A percentile compares a stretch with the other conserved stretches of the same genome.
phyloP scores from a whole-genome alignment of 2,329 filamentous ascomycete species.

The Penicillium sp. region DNA sequence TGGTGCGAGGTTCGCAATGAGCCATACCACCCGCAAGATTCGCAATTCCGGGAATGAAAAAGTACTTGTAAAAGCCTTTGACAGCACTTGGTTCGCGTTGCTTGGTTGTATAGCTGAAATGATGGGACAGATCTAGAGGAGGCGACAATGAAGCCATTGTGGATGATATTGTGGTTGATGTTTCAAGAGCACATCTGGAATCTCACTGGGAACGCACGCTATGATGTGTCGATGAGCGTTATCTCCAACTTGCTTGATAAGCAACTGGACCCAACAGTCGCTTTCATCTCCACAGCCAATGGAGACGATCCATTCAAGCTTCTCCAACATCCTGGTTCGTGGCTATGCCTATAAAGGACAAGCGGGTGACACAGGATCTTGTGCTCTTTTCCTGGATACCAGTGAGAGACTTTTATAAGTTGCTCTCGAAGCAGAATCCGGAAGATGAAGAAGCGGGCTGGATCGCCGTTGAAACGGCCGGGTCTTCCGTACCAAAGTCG shows the following conservation, averaged over 20 bases:
- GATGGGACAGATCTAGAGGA: slow-evolving; percentile 79
- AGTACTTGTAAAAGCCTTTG: slow-evolving; percentile 88
- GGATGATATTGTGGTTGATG: background rate
- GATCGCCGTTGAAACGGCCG: background rate
- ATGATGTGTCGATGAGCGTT: background rate
- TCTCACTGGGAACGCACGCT: background rate
- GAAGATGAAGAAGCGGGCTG: background rate
- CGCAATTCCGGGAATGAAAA: slow-evolving; percentile 65
- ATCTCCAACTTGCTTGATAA: slow-evolving; percentile 22
- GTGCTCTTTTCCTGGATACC: background rate
- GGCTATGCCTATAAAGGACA: background rate
- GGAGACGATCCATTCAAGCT: background rate
- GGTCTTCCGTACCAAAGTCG: background rate
- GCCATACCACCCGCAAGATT: slow-evolving; percentile 63
- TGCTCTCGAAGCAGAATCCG: background rate
- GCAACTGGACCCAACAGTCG: slow-evolving; percentile 13
- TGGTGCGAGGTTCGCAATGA: background rate
- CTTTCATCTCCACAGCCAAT: slow-evolving; percentile 15
- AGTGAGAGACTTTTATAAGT: background rate
- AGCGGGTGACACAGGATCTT: background rate
- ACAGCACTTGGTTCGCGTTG: slow-evolving; percentile 68
- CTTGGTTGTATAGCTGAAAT: slow-evolving; percentile 73
- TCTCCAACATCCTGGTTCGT: background rate
- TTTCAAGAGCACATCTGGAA: background rate
- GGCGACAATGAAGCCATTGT: slow-evolving; percentile 20